phyloP scores from a whole-genome alignment of 2,329 filamentous ascomycete species.

The Colletotrichum sp. region DNA sequence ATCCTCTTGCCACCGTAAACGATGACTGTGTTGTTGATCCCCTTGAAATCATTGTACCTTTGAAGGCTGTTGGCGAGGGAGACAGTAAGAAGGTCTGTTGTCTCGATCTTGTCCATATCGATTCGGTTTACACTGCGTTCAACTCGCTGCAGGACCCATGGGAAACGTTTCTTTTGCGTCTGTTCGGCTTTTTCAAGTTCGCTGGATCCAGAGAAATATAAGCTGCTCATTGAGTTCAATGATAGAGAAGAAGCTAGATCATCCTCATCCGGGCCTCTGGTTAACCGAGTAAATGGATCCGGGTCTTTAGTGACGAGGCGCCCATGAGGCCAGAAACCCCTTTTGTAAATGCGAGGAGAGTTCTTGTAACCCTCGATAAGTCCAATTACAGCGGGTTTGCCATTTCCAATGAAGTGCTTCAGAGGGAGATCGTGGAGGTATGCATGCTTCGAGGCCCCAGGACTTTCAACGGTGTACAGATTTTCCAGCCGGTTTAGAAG shows the following conservation, averaged over 20 bases:
- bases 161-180: background rate
- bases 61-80: background rate
- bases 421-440: background rate
- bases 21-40: background rate
- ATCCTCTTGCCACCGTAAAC: background rate
- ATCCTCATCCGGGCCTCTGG: background rate
- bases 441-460: background rate
- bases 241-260: fast-evolving
- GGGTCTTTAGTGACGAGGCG: background rate
- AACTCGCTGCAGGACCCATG: background rate
- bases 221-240: background rate
- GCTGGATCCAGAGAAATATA: background rate
- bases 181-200: background rate
- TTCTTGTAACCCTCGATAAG: background rate
- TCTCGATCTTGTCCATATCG: background rate
- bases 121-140: background rate
- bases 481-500: background rate
- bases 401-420: background rate
- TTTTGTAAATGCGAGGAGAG: background rate
- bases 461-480: background rate
- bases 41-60: background rate
- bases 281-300: background rate
- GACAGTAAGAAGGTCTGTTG: background rate
- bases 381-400: background rate
- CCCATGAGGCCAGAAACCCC: background rate